These are phyloP conservation scores for Collybiopsis luxurians DNA, from an alignment of 768 basidiomycete species.

Conservation along the genomic window DNA sequence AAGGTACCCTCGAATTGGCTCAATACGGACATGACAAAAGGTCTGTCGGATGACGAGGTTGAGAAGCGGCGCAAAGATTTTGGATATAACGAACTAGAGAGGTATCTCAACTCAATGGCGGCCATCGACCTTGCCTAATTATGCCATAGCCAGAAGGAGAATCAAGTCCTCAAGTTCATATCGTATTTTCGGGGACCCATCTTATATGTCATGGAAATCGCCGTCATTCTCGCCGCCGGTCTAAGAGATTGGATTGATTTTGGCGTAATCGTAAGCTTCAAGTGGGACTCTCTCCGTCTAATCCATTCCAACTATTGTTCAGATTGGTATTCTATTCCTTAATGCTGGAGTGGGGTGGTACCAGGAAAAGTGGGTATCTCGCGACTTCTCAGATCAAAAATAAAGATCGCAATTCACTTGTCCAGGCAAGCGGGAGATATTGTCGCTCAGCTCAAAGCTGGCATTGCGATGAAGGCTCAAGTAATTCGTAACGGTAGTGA, in stretches of 20 bases:
- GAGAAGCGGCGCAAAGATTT: conserved; percentile 27
- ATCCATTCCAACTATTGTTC: not conserved
- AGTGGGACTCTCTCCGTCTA: not conserved
- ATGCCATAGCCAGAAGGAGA: conserved; percentile 35
- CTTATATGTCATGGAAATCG: conserved; percentile 44
- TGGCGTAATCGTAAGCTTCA: conserved; percentile 39
- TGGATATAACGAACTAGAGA: conserved; percentile 43
- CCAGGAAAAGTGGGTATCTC: conserved; percentile 7
- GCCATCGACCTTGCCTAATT: too few species aligned
- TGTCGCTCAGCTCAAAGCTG: conserved; percentile 46
- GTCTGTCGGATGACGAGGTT: conserved; percentile 31
- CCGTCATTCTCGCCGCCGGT: conserved; percentile 42
- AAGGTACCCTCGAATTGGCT: conserved; percentile 38
- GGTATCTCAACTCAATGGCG: conserved; percentile 19
- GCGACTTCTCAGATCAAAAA: too few species aligned
- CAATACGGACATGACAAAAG: conserved; percentile 34
- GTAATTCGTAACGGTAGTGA: conserved; percentile 41
- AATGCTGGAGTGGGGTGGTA: conserved; percentile 41
- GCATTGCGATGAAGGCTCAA: conserved; percentile 38
- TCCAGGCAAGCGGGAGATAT: conserved; percentile 41
- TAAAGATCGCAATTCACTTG: too few species aligned
- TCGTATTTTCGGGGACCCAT: conserved; percentile 43
- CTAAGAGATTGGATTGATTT: conserved; percentile 48
- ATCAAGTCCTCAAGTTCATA: conserved; percentile 41
- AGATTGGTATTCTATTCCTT: conserved; percentile 37